A percentile compares a stretch with the other conserved stretches of the same genome.
Conservation (phyloP, 306 rosid genomes). For the Vigna radiata region DNA sequence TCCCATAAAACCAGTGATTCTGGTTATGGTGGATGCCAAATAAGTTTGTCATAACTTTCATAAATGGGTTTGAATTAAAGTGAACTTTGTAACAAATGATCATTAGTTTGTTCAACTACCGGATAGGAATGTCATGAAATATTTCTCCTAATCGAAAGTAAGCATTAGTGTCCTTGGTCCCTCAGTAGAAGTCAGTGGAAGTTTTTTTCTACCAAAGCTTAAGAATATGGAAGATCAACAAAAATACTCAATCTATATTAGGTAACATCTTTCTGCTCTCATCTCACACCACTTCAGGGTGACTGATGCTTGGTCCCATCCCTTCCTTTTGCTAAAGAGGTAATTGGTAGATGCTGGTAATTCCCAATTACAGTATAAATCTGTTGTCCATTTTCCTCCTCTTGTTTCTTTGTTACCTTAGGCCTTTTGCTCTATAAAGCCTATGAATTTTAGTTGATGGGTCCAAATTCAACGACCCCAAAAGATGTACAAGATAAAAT, state of each 20-base stretch:
- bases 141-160: slow-evolving; percentile 37
- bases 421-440: slow-evolving; percentile 38
- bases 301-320: slow-evolving; percentile 50
- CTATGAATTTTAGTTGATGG: slow-evolving; percentile 51
- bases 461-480: slow-evolving; percentile 49
- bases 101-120: slow-evolving; percentile 30
- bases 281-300: slow-evolving; percentile 45
- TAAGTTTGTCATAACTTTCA: not conserved
- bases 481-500: slow-evolving; percentile 43
- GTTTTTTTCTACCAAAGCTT: slow-evolving; percentile 35
- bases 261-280: slow-evolving; percentile 50
- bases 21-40: not conserved
- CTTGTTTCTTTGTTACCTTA: slow-evolving; percentile 51
- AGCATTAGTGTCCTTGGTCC: slow-evolving; percentile 44
- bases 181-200: slow-evolving; percentile 39
- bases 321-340: slow-evolving; percentile 53
- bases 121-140: slow-evolving; percentile 39
- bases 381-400: slow-evolving; percentile 37
- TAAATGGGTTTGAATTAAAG: not conserved
- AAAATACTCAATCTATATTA: slow-evolving; percentile 47
- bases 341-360: slow-evolving; percentile 52
- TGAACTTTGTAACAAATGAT: slow-evolving; percentile 4
- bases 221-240: slow-evolving; percentile 49
- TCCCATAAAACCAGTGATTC: not conserved
- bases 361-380: slow-evolving; percentile 47